Percentiles rank a stretch among this genome's conserved stretches.
These are phyloP conservation scores for Penicillium sp. DNA, from an alignment of 2,329 filamentous ascomycete species.

Conservation along the genomic window DNA sequence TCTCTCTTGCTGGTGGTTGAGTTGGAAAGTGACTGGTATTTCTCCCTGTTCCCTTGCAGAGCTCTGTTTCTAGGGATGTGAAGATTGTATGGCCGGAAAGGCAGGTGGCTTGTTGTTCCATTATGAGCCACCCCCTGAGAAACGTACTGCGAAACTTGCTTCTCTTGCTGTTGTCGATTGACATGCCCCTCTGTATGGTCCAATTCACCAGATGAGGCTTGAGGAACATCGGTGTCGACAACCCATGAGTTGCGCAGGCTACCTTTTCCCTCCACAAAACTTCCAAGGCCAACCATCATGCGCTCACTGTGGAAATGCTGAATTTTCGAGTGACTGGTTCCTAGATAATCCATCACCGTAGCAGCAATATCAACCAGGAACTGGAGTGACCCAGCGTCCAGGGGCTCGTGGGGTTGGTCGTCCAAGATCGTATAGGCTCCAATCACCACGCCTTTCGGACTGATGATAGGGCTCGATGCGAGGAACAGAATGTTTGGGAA, in stretches of 20 bases:
- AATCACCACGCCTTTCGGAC: constrained; percentile 54
- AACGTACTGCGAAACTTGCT: constrained; percentile 7
- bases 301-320: constrained; percentile 50
- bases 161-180: constrained; percentile 16
- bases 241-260: constrained; percentile 20
- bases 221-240: neutral
- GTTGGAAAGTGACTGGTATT: neutral
- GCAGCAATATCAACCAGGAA: constrained; percentile 51
- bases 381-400: constrained; percentile 38
- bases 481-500: constrained; percentile 46
- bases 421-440: constrained; percentile 60
- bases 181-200: constrained; percentile 9
- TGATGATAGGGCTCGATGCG: constrained; percentile 58
- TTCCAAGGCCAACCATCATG: constrained; percentile 55
- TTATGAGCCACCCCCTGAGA: neutral
- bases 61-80: neutral
- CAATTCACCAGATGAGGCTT: neutral
- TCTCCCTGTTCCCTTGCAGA: neutral
- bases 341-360: constrained; percentile 59
- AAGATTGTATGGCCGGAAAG: constrained; percentile 6
- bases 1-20: neutral
- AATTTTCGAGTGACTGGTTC: constrained; percentile 52
- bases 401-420: constrained; percentile 48
- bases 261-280: constrained; percentile 50
- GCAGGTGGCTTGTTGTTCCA: neutral